Base-by-base conservation (phyloP, 2,329 filamentous ascomycete species). In the Thielaviopsis euricoi region DNA sequence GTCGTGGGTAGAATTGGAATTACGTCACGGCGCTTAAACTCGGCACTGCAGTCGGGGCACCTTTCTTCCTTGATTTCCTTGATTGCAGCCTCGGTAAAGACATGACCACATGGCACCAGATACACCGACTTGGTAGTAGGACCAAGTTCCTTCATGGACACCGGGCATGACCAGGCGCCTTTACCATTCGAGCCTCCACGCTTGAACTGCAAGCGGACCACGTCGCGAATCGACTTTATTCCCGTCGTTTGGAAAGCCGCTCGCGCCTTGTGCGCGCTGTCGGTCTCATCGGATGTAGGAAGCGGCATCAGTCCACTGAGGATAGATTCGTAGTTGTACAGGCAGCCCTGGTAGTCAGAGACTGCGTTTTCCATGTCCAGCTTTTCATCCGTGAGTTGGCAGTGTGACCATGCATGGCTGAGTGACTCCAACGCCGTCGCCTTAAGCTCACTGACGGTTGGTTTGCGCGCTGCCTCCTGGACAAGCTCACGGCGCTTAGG, bases 251-350 rank as follows among this genome's bases (percentile, higher is more conserved):
- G 67, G 40, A 80, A 77, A 1, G 69, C 65, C 5, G 64, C 58
- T 65, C 64, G 56, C n/a, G 65, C 58, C 55, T 69, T 66, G 15
- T 61, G 57, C 48, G 73, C 70, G 56, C 62, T 76, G 57, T 85
- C 80, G 50, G 82, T 82, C 63, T 87, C 80, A 22, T 57, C 55
- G 23, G 54, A 26, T 54, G 46, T 9, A 17, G 56, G 33, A 23
- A 68, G 64, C 67, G 83, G 71, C 66, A 80, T 74, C 19, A 82
- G 67, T 2, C 74, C 74, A n/a, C 74, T 74, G 58, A 98, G 76
- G 21, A 97, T 78, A 0, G 89, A 83, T 67, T 97, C 90, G 71
- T 97, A 97, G 68, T 95, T 97, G 77, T 95, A 98, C 0, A 98
- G 77, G 21, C 83, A 83, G 1, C 94, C 94, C 4, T 80, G 77